phyloP scores from a whole-genome alignment of 1,284 basidiomycete species.

The Heterobasidion irregulare region DNA sequence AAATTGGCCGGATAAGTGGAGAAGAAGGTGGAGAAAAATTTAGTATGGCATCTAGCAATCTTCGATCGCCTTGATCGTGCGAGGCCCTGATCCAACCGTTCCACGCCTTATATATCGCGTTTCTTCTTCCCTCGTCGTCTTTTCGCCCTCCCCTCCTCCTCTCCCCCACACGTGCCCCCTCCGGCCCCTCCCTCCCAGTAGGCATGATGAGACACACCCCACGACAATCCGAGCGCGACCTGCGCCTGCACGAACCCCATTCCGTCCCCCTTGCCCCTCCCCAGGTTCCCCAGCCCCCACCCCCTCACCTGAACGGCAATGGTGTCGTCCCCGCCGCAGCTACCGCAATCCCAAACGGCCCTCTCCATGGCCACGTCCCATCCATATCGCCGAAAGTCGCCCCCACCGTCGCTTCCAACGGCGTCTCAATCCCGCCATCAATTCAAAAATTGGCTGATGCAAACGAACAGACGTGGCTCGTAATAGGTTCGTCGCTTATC shows the following conservation, averaged over 20 bases:
- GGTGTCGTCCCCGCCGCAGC: conserved; percentile 33
- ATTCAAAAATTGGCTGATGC: conserved; percentile 73
- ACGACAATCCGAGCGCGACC: conserved; percentile 50
- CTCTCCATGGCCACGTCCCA: conserved; percentile 30
- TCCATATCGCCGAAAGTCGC: conserved; percentile 32
- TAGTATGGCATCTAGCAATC: conserved; percentile 13
- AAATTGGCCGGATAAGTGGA: conserved; percentile 14
- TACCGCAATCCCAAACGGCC: conserved; percentile 19
- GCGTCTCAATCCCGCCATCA: conserved; percentile 24
- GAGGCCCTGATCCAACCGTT: conserved; percentile 25
- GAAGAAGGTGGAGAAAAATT: conserved; percentile 8
- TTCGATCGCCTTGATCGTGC: conserved; percentile 22
- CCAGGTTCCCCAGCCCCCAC: conserved; percentile 10
- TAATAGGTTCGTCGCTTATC: conserved; percentile 59
- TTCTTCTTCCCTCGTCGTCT: conserved; percentile 16
- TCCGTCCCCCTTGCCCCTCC: conserved; percentile 28
- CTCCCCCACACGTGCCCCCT: conserved; percentile 12
- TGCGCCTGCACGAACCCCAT: conserved; percentile 50
- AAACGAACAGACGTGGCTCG: conserved; percentile 89
- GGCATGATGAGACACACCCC: conserved; percentile 55
- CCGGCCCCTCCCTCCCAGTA: conserved; percentile 15
- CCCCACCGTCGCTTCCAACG: conserved; percentile 22
- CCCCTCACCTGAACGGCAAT: conserved; percentile 39
- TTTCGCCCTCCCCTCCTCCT: conserved; percentile 14
- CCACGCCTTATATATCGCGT: conserved; percentile 28